Percentiles rank a stretch among this genome's conserved stretches.
Conservation (phyloP, 768 basidiomycete genomes). For the Clavulina sp. region DNA sequence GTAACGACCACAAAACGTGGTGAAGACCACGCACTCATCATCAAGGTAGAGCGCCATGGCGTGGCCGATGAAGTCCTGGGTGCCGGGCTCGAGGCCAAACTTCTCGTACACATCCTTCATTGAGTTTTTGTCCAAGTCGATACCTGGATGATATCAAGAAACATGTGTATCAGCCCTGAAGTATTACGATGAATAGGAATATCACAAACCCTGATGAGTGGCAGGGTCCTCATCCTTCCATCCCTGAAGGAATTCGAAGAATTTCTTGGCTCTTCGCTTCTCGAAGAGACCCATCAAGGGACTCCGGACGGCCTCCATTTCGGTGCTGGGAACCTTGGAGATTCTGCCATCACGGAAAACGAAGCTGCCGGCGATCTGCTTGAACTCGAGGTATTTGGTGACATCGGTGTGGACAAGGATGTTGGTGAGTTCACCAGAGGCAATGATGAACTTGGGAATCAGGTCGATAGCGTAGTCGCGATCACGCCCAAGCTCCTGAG, state of each 20-base stretch:
- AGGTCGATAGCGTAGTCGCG: constrained; percentile 96
- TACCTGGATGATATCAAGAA: no score
- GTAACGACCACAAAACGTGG: not conserved
- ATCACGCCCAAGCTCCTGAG: constrained; percentile 81
- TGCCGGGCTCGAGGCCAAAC: constrained; percentile 91
- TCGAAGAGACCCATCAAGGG: constrained; percentile 99
- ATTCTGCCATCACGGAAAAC: constrained; percentile 95
- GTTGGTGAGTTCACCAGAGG: constrained; percentile 90
- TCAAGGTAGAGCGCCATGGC: constrained; percentile 98
- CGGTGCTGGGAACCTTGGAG: constrained; percentile 93
- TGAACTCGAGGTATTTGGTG: constrained; percentile 96
- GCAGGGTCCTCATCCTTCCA: constrained; percentile 94
- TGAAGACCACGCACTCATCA: constrained; percentile 57
- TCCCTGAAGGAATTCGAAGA: constrained; percentile 89
- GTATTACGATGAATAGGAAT: not conserved
- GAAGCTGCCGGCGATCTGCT: constrained; percentile 96
- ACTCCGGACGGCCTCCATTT: constrained; percentile 89
- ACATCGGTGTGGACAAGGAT: constrained; percentile 99
- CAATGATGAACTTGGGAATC: constrained; percentile 98
- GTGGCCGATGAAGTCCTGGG: constrained; percentile 97
- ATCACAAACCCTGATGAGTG: constrained; percentile 75
- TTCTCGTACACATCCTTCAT: constrained; percentile 95
- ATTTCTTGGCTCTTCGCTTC: constrained; percentile 95
- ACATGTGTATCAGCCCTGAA: not conserved
- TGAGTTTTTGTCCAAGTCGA: constrained; percentile 74